Evolutionary conservation across 306 rosid genomes (phyloP).

Genomic region (Lotus japonicus): DNA sequence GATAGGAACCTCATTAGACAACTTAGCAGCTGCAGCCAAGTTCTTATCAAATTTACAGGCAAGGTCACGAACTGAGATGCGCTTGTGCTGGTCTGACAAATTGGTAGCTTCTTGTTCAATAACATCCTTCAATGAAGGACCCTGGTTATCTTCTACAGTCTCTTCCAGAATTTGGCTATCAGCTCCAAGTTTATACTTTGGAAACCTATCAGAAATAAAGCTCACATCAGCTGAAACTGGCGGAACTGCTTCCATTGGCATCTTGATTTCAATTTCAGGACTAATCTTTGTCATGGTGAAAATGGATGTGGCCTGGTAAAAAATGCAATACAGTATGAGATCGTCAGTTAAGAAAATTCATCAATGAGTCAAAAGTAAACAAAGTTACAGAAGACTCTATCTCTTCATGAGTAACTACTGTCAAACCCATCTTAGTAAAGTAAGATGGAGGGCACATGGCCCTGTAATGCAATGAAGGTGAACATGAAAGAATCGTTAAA

Average conservation of each 20-base stretch:
- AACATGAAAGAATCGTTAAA: neutral
- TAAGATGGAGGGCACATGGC: neutral
- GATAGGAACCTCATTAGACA: slow-evolving; percentile 72
- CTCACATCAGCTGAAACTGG: slow-evolving; percentile 93
- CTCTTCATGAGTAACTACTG: neutral
- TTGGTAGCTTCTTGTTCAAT: slow-evolving; percentile 68
- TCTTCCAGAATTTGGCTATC: slow-evolving; percentile 75
- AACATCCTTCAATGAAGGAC: slow-evolving; percentile 73
- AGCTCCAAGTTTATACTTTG: slow-evolving; percentile 75
- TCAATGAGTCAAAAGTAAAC: slow-evolving; percentile 4
- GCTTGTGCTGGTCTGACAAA: slow-evolving; percentile 84
- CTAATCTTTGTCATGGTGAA: slow-evolving; percentile 79
- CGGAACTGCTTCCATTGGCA: slow-evolving; percentile 51
- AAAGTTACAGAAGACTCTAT: neutral
- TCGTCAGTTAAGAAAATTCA: neutral
- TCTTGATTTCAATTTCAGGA: slow-evolving; percentile 57
- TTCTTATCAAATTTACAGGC: slow-evolving; percentile 95
- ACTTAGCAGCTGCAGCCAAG: slow-evolving; percentile 85
- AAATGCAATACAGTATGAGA: slow-evolving; percentile 14
- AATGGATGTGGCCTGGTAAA: slow-evolving; percentile 27
- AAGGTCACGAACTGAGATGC: slow-evolving; percentile 95
- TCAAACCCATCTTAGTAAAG: neutral
- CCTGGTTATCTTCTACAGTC: slow-evolving; percentile 55
- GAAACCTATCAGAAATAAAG: slow-evolving; percentile 61
- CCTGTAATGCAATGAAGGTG: neutral